phyloP scores from a whole-genome alignment of 331 rosid species.

The Rosa hybrid region DNA sequence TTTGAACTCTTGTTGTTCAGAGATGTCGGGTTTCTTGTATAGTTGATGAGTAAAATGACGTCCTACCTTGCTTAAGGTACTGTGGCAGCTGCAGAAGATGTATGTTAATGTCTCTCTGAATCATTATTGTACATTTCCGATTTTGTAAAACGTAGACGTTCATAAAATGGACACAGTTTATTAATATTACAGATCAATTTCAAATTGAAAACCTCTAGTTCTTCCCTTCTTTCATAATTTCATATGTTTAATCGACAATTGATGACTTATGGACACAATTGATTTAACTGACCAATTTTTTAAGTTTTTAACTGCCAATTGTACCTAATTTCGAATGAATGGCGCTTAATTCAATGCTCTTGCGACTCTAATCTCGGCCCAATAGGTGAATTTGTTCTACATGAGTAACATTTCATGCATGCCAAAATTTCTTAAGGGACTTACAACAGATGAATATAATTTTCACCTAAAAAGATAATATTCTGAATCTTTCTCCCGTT shows the following conservation, averaged over 20 bases:
- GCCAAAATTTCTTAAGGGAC: no score
- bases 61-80: slow-evolving; percentile 29
- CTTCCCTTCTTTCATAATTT: not conserved
- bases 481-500: no score
- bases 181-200: not conserved
- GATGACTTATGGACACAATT: no score
- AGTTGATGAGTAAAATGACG: slow-evolving; percentile 22
- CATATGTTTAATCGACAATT: no score
- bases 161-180: not conserved
- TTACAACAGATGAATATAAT: no score
- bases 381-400: no score
- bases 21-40: slow-evolving; percentile 12
- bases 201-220: not conserved
- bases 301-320: not conserved
- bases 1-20: slow-evolving; percentile 9
- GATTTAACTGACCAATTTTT: no score
- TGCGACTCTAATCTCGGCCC: no score
- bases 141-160: not conserved
- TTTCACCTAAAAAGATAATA: no score
- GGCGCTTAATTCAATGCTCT: no score
- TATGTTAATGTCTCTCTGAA: slow-evolving; percentile 38
- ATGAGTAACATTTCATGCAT: no score
- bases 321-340: not conserved
- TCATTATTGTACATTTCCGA: slow-evolving; percentile 29
- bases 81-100: slow-evolving; percentile 37